phyloP scores from a whole-genome alignment of 345 rosid species.

The Turnera subulata region DNA sequence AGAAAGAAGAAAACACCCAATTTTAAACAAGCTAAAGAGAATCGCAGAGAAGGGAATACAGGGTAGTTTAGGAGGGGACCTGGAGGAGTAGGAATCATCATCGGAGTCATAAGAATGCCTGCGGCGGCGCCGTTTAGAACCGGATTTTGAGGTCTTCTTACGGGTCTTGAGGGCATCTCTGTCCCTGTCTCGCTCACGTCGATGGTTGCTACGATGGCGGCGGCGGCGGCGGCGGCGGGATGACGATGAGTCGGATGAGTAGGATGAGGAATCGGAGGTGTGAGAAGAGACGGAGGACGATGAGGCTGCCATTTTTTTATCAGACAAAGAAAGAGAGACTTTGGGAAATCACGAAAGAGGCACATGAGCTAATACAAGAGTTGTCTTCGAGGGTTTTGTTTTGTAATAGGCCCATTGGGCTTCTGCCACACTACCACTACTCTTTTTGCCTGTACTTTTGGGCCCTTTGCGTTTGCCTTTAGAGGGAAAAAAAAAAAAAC shows the following conservation, averaged over 20 bases:
- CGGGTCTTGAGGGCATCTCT: slow-evolving; percentile 66
- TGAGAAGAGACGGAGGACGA: slow-evolving; percentile 48
- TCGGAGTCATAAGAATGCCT: slow-evolving; percentile 37
- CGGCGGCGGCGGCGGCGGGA: slow-evolving; percentile 50
- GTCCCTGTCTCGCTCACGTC: slow-evolving; percentile 29
- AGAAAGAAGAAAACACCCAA: too few relatives aligned
- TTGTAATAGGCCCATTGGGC: neutral
- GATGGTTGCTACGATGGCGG: slow-evolving; percentile 39
- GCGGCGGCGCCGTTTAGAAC: slow-evolving; percentile 63
- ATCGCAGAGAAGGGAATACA: neutral
- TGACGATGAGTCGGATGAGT: slow-evolving; percentile 43
- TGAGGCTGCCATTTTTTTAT: slow-evolving; percentile 60
- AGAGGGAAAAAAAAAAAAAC: too few relatives aligned
- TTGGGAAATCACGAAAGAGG: neutral
- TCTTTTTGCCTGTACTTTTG: too few relatives aligned
- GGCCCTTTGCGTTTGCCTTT: too few relatives aligned
- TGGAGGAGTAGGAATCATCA: slow-evolving; percentile 53
- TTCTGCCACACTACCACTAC: too few relatives aligned
- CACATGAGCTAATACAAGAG: neutral
- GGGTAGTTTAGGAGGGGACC: slow-evolving; percentile 24
- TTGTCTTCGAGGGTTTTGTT: neutral
- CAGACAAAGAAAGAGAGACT: neutral
- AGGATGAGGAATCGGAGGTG: slow-evolving; percentile 15
- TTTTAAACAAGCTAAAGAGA: too few relatives aligned
- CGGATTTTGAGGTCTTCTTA: slow-evolving; percentile 50